Evolutionary conservation across 768 basidiomycete genomes (phyloP).

Genomic region (Suillus sp.): DNA sequence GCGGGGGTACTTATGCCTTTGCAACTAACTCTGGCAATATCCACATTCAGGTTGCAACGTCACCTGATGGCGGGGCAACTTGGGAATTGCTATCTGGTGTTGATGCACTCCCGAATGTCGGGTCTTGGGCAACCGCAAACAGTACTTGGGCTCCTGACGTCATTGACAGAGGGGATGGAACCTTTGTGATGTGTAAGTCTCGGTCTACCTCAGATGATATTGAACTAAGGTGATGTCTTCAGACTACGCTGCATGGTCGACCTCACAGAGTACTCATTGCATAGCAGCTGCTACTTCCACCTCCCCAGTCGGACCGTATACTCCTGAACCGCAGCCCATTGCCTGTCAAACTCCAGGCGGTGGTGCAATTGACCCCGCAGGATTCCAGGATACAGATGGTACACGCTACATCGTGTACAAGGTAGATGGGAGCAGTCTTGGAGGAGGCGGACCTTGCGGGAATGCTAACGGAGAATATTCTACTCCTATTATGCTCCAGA

Average conservation of each 20-base stretch:
- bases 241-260: constrained; percentile 21
- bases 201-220: neutral
- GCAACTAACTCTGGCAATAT: constrained; percentile 23
- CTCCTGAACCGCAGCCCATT: constrained; percentile 23
- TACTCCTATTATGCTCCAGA: constrained; percentile 33
- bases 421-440: constrained; percentile 31
- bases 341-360: constrained; percentile 28
- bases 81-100: constrained; percentile 19
- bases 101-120: constrained; percentile 28
- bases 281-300: constrained; percentile 31
- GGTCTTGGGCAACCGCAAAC: constrained; percentile 24
- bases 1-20: constrained; percentile 21
- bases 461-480: constrained; percentile 23
- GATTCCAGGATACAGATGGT: constrained; percentile 29
- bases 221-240: neutral
- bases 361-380: constrained; percentile 32
- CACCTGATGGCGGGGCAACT: constrained; percentile 21
- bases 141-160: constrained; percentile 28
- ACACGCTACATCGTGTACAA: constrained; percentile 28
- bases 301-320: constrained; percentile 30
- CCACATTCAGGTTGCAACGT: constrained; percentile 27
- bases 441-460: constrained; percentile 31
- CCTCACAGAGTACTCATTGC: constrained; percentile 24
- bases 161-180: constrained; percentile 16
- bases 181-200: constrained; percentile 24